A percentile compares a stretch with the other conserved stretches of the same genome.
These are phyloP conservation scores for Cryoendolithus antarcticus DNA, from an alignment of 2,329 filamentous ascomycete genomes.

Conservation along the genomic window DNA sequence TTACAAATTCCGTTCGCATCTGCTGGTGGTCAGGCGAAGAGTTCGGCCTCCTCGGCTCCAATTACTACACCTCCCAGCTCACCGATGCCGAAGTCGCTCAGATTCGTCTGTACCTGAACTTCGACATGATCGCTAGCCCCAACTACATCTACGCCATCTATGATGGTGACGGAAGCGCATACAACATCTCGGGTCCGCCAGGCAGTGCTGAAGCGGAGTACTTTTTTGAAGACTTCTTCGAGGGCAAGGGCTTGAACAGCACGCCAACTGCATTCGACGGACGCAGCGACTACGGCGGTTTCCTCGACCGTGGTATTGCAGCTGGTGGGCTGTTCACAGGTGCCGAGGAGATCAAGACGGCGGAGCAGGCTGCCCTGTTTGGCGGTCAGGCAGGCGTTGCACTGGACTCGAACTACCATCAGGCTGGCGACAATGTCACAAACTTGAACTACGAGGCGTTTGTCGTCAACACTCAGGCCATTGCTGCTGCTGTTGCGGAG, in stretches of 20 bases:
- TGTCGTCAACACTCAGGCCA: conserved; percentile 43
- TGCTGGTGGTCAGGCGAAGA: conserved; percentile 54
- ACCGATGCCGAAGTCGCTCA: conserved; percentile 40
- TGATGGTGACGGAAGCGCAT: conserved; percentile 45
- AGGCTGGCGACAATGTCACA: conserved; percentile 37
- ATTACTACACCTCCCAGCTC: conserved; percentile 26
- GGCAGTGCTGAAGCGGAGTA: conserved; percentile 59
- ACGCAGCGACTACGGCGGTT: conserved; percentile 67
- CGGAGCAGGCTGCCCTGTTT: conserved; percentile 52
- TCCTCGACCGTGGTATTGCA: conserved; percentile 54
- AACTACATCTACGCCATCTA: conserved; percentile 46
- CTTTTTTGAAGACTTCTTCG: conserved; percentile 57
- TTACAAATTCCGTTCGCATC: conserved; percentile 59
- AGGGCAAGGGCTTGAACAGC: conserved; percentile 48
- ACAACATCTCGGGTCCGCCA: conserved; percentile 40
- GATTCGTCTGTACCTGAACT: conserved; percentile 57
- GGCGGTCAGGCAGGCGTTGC: conserved; percentile 54
- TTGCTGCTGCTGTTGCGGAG: conserved; percentile 61
- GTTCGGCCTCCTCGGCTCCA: conserved; percentile 49
- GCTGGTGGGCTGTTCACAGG: conserved; percentile 66
- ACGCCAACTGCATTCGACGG: conserved; percentile 66
- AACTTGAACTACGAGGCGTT: conserved; percentile 44
- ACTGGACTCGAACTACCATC: conserved; percentile 47
- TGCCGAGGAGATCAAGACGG: conserved; percentile 64
- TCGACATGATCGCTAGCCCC: conserved; percentile 58